Base-by-base conservation (phyloP, 176 grass and related monocot genomes). In the Pontederia paniculata region DNA sequence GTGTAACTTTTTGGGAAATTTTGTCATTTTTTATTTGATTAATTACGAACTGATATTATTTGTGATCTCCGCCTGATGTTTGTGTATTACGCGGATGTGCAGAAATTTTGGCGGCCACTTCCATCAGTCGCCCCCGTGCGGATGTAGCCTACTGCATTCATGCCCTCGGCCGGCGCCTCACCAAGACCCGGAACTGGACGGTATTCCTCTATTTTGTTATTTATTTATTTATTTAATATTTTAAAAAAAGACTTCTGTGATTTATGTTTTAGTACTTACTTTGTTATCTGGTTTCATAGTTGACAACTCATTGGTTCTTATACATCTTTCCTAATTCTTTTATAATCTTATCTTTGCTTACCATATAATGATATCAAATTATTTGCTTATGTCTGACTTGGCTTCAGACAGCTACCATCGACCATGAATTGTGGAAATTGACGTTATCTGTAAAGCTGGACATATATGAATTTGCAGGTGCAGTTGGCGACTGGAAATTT, bases 91-190 rank as follows among this genome's bases (percentile, higher is more conserved):
- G 62, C 4, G 57, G 73, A 16, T 65, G 52, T 31, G 60, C 74
- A 95, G 84, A 88, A 77, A 88, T 95, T 57, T 73, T 76, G 42
- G 67, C 37, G 45, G 84, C 75, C 21, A 88, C 84, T 13, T 84
- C 80, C 42, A 82, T 95, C 12, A 54, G 56, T 41, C 67, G 77
- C 47, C 75, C 89, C 48, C 84, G 61, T 59, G 78, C 80, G 9
- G 89, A 95, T 12, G 84, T 84, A 28, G 72, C 81, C 62, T 95
- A 95, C 69, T 88, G 84, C 73, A 84, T 88, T 65, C 84, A 95
- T 21, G 89, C 84, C n/a, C 69, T 95, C 58, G 74, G 80, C 42
- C 78, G 81, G 44, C 77, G 89, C 31, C 89, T 95, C 52, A 65
- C 84, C 46, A 95, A 88, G 69, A 88, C 84, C 9, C 78, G 71